Conservation (phyloP, 1,139 yeast genomes). For the Candida neerlandica region DNA sequence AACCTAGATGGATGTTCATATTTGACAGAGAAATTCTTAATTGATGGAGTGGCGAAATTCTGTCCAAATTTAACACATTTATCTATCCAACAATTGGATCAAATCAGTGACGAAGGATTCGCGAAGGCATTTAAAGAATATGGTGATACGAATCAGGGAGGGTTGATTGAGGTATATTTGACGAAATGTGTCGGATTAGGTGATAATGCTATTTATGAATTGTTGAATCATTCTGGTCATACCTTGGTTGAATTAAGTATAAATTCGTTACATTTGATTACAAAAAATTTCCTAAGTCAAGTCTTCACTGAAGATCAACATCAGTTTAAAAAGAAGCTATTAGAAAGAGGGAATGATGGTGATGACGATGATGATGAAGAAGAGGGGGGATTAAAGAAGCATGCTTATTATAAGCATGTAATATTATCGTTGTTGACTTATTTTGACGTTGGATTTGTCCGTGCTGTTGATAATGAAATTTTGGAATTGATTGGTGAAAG, state of each 20-base stretch:
- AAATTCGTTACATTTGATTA: conserved; percentile 67
- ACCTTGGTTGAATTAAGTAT: conserved; percentile 70
- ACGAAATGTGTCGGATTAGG: conserved; percentile 68
- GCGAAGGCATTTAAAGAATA: conserved; percentile 49
- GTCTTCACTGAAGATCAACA: conserved; percentile 41
- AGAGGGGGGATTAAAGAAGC: too few relatives aligned
- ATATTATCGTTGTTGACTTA: conserved; percentile 58
- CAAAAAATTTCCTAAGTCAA: conserved; percentile 50
- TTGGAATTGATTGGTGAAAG: conserved; percentile 53
- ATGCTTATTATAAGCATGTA: conserved; percentile 23
- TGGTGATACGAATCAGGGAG: conserved; percentile 51
- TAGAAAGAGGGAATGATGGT: conserved; percentile 13
- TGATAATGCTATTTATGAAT: conserved; percentile 60
- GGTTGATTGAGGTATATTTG: conserved; percentile 62
- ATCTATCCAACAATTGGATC: conserved; percentile 57
- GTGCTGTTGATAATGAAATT: conserved; percentile 68
- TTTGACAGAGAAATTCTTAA: conserved; percentile 64
- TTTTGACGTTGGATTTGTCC: conserved; percentile 75
- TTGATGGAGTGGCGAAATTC: conserved; percentile 60
- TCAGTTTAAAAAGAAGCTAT: conserved; percentile 34
- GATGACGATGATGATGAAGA: conserved; percentile 14
- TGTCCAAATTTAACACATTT: conserved; percentile 56
- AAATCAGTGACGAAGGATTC: conserved; percentile 68
- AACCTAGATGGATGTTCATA: conserved; percentile 72
- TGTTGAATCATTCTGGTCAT: conserved; percentile 63